phyloP scores from a whole-genome alignment of 345 rosid species.

The Arabidopsis suecica region DNA sequence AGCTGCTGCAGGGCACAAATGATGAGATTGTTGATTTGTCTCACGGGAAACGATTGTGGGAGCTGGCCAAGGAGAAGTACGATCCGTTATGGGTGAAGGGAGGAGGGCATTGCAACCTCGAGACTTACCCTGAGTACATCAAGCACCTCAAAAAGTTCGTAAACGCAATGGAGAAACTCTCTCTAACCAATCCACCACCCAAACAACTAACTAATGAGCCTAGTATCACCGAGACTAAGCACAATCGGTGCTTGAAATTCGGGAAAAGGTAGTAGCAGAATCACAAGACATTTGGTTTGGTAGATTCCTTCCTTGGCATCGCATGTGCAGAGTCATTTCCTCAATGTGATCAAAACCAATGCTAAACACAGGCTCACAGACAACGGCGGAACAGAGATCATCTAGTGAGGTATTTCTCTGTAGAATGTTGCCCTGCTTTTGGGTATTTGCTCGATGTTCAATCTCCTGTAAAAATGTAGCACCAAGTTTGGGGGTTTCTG shows the following conservation, averaged over 20 bases:
- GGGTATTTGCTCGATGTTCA: slow-evolving; percentile 10
- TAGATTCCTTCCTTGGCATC: slow-evolving; percentile 30
- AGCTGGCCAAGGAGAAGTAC: slow-evolving; percentile 83
- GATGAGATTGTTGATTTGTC: slow-evolving; percentile 92
- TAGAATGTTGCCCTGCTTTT: slow-evolving; percentile 28
- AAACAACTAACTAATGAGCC: slow-evolving; percentile 54
- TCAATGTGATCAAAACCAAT: slow-evolving; percentile 27
- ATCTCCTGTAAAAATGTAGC: slow-evolving; percentile 31
- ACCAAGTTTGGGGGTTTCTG: slow-evolving; percentile 11
- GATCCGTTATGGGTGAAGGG: slow-evolving; percentile 97
- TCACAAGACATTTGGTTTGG: slow-evolving; percentile 19
- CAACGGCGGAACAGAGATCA: slow-evolving; percentile 9
- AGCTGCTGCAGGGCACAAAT: slow-evolving; percentile 75
- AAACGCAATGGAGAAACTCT: slow-evolving; percentile 89
- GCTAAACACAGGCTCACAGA: slow-evolving; percentile 19
- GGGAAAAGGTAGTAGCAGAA: slow-evolving; percentile 51
- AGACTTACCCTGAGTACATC: slow-evolving; percentile 91
- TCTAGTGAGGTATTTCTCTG: slow-evolving; percentile 11
- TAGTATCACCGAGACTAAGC: slow-evolving; percentile 65
- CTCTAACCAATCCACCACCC: slow-evolving; percentile 56
- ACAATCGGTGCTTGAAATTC: slow-evolving; percentile 74
- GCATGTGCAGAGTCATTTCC: slow-evolving; percentile 32
- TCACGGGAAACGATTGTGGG: slow-evolving; percentile 95
- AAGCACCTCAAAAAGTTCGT: slow-evolving; percentile 81
- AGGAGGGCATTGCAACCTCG: slow-evolving; percentile 98